Conservation (phyloP, 73 alveolate genomes). For the Blepharisma japonicum region DNA sequence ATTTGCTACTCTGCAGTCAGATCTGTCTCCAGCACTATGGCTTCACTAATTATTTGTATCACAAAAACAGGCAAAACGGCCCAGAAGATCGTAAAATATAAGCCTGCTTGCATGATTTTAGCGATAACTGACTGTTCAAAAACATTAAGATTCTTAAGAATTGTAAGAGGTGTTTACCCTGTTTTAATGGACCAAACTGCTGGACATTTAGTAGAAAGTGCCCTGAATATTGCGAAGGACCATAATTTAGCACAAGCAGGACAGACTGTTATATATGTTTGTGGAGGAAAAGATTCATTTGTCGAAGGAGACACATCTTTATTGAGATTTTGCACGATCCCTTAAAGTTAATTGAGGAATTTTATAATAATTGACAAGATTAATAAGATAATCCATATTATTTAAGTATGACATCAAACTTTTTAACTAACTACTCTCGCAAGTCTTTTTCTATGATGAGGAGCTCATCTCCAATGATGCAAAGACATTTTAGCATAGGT, state of each 20-base stretch:
- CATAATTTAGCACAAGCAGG: neutral
- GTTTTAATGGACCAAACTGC: neutral
- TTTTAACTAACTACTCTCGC: neutral
- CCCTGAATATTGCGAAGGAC: neutral
- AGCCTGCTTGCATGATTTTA: slow-evolving; percentile 31
- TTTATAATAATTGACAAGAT: too few relatives aligned
- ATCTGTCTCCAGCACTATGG: slow-evolving; percentile 28
- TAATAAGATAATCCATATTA: neutral
- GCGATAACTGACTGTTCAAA: slow-evolving; percentile 18
- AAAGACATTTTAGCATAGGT: neutral
- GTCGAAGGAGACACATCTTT: slow-evolving; percentile 17
- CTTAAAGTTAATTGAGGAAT: too few relatives aligned
- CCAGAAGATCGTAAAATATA: neutral
- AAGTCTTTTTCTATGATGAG: neutral
- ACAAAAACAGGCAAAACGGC: slow-evolving; percentile 37
- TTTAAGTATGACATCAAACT: neutral
- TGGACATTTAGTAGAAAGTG: neutral
- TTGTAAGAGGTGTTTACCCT: slow-evolving; percentile 37
- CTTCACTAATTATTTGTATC: slow-evolving; percentile 30
- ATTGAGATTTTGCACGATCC: too few relatives aligned
- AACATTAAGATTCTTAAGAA: slow-evolving; percentile 9
- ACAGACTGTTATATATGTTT: neutral
- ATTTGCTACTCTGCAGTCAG: slow-evolving; percentile 34
- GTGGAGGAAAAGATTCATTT: neutral
- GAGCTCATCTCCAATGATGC: neutral